These are phyloP conservation scores for Penicillium chermesinum DNA, from an alignment of 495 filamentous ascomycete genomes.

Conservation along the genomic window DNA sequence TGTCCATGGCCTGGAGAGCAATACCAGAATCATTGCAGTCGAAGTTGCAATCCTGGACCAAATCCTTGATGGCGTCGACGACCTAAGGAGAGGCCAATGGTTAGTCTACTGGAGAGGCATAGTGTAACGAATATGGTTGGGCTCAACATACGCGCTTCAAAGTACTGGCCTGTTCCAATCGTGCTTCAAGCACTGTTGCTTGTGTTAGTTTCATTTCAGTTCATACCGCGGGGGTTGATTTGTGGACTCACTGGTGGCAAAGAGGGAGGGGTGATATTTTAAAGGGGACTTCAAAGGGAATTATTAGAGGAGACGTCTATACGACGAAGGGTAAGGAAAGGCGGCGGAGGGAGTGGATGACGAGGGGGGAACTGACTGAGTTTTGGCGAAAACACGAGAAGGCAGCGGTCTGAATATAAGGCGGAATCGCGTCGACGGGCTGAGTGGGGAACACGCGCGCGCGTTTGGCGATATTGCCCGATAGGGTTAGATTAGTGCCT, in stretches of 20 bases:
- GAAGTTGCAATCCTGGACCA: conserved; percentile 99
- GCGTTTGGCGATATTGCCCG: conserved; percentile 37
- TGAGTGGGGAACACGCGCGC: conserved; percentile 33
- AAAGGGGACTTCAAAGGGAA: neutral
- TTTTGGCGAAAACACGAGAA: conserved; percentile 17
- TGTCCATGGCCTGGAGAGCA: conserved; percentile 99
- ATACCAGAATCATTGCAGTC: conserved; percentile 99
- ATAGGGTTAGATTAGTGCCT: conserved; percentile 24
- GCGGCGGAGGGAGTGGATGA: conserved; percentile 1
- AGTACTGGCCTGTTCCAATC: conserved; percentile 86
- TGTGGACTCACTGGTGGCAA: conserved; percentile 35
- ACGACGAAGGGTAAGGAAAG: neutral
- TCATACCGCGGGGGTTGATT: conserved; percentile 9
- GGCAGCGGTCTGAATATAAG: conserved; percentile 21
- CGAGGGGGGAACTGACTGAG: too few relatives aligned
- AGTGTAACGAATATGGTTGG: too few relatives aligned
- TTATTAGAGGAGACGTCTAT: neutral
- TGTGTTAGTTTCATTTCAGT: conserved; percentile 14
- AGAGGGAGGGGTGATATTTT: conserved; percentile 2
- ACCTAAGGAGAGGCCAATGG: conserved; percentile 69
- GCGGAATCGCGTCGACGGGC: conserved; percentile 33
- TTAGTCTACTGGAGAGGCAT: too few relatives aligned
- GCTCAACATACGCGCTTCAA: conserved; percentile 77
- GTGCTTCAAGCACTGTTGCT: conserved; percentile 86
- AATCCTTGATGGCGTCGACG: conserved; percentile 97